Percentiles rank a stretch among this genome's conserved stretches.
Conservation (phyloP, 176 grass and related monocot genomes). For the Calamus simplicifolius region DNA sequence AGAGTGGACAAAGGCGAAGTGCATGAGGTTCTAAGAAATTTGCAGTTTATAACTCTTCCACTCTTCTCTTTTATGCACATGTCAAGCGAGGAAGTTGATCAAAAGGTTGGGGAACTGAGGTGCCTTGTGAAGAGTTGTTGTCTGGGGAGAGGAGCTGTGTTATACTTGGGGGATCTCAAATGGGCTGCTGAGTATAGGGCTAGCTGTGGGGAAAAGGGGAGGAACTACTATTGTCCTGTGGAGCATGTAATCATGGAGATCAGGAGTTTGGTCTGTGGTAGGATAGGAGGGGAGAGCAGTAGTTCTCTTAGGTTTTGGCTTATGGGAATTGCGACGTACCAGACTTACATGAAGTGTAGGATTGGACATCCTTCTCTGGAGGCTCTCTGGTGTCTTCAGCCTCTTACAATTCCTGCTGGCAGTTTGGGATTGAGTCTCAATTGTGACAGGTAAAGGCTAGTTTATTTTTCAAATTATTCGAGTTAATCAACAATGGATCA, state of each 20-base stretch:
- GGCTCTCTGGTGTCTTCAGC: conserved; percentile 66
- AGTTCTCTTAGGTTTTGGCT: conserved; percentile 37
- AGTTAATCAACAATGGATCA: neutral
- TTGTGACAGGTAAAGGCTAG: conserved; percentile 56
- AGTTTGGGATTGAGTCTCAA: conserved; percentile 71
- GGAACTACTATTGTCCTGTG: conserved; percentile 49
- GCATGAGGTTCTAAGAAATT: conserved; percentile 33
- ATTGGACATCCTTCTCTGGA: conserved; percentile 68
- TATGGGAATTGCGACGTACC: conserved; percentile 58
- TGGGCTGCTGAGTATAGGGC: conserved; percentile 69
- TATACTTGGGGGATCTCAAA: conserved; percentile 64
- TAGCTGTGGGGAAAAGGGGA: conserved; percentile 18
- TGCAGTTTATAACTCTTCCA: conserved; percentile 57
- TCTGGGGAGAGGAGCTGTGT: conserved; percentile 20
- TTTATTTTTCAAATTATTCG: neutral
- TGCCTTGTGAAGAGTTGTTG: conserved; percentile 31
- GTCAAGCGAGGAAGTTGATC: conserved; percentile 56
- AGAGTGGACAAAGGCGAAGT: conserved; percentile 47
- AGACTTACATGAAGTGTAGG: conserved; percentile 64
- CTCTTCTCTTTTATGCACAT: conserved; percentile 52
- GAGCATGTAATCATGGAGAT: conserved; percentile 78
- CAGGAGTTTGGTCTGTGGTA: conserved; percentile 30
- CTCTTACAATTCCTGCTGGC: conserved; percentile 47
- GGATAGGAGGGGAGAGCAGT: conserved; percentile 16
- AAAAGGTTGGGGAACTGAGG: conserved; percentile 61